Evolutionary conservation across 306 rosid genomes (phyloP).

Genomic region (Dryas alaskensis): DNA sequence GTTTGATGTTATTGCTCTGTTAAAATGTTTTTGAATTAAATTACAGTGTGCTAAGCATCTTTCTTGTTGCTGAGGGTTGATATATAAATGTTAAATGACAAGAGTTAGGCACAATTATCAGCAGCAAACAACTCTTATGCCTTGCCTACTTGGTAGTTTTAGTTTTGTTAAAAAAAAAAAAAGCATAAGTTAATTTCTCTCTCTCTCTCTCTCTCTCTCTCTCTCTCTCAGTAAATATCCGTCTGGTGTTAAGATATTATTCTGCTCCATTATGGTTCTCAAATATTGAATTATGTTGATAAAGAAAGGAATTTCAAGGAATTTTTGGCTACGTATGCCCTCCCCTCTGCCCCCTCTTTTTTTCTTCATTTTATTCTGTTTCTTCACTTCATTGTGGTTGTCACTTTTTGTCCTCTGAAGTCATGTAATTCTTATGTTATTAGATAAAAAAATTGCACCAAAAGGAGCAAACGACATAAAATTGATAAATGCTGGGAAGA

Average conservation of each 20-base stretch:
- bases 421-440: slow-evolving; percentile 20
- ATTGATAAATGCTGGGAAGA: slow-evolving; percentile 78
- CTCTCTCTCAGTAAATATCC: background rate
- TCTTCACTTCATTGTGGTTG: background rate
- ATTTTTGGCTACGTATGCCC: background rate
- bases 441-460: slow-evolving; percentile 74
- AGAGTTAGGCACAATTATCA: too few species aligned
- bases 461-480: slow-evolving; percentile 82
- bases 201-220: too few species aligned
- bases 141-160: too few species aligned
- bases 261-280: background rate
- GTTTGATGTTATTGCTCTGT: background rate
- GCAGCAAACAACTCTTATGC: too few species aligned
- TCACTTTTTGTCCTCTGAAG: slow-evolving; percentile 10
- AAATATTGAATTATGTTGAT: background rate
- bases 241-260: background rate
- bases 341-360: too few species aligned
- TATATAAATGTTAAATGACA: too few species aligned
- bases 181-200: too few species aligned
- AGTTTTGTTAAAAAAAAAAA: too few species aligned
- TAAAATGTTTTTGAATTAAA: background rate
- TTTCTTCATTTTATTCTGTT: background rate
- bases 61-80: too few species aligned
- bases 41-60: background rate
- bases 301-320: background rate